phyloP scores from a whole-genome alignment of 306 rosid genomes.

The Mimosa pudica region DNA sequence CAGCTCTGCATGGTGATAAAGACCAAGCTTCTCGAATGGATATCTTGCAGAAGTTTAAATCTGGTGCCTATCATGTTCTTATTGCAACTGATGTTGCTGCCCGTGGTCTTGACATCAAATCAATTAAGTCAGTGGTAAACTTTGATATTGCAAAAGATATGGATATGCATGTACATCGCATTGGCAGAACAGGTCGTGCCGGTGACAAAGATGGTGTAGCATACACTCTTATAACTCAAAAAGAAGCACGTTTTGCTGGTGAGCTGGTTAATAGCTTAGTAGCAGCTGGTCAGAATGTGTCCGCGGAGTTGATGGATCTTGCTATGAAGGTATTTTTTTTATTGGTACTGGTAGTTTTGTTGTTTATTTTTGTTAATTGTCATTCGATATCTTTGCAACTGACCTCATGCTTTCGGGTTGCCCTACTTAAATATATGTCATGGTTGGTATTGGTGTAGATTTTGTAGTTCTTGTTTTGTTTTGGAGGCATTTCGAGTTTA shows the following conservation, averaged over 20 bases:
- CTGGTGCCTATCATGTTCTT: conserved; percentile 86
- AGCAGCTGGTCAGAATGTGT: conserved; percentile 95
- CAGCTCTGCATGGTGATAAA: conserved; percentile 96
- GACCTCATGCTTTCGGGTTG: conserved; percentile 8
- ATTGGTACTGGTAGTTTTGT: conserved; percentile 22
- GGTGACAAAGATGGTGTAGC: conserved; percentile 99
- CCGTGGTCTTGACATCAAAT: conserved; percentile 97
- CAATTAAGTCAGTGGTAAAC: conserved; percentile 95
- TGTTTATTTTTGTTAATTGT: neutral
- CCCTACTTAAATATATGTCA: neutral
- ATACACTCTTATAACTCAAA: conserved; percentile 83
- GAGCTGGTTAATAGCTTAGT: conserved; percentile 90
- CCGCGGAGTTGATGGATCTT: conserved; percentile 90
- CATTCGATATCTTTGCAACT: conserved; percentile 3
- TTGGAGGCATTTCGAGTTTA: neutral
- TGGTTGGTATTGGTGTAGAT: neutral
- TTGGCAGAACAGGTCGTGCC: conserved; percentile 99
- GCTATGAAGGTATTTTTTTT: conserved; percentile 82
- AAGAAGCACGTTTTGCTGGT: conserved; percentile 97
- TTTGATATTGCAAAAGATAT: conserved; percentile 96
- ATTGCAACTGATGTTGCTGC: conserved; percentile 99
- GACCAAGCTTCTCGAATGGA: conserved; percentile 98
- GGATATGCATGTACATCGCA: conserved; percentile 99
- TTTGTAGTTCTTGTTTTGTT: conserved; percentile 4
- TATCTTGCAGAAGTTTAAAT: conserved; percentile 84